Conservation (phyloP, 352 stramenopile genomes). For the Globisporangium solare region DNA sequence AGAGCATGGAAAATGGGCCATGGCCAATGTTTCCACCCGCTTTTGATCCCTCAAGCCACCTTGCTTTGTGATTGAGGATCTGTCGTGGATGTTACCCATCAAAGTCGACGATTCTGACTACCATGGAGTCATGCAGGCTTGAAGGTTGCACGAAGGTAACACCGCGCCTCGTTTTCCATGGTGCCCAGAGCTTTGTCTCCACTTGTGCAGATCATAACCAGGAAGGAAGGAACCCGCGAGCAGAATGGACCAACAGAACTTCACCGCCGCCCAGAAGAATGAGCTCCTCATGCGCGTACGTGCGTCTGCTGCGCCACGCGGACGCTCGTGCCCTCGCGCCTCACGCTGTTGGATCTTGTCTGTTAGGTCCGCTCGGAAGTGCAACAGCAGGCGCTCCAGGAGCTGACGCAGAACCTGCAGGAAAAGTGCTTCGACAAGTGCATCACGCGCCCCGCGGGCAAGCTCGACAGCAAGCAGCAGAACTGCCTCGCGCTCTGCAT, state of each 20-base stretch:
- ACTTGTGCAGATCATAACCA: slow-evolving; percentile 9
- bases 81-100: background rate
- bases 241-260: slow-evolving; percentile 69
- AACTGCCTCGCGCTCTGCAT: slow-evolving; percentile 87
- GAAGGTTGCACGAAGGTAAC: slow-evolving; percentile 20
- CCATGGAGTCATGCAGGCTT: background rate
- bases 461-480: slow-evolving; percentile 89
- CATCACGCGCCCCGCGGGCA: slow-evolving; percentile 71
- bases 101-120: slow-evolving; percentile 4
- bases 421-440: slow-evolving; percentile 91
- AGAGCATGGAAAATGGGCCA: too few relatives aligned
- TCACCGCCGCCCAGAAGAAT: slow-evolving; percentile 81
- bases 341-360: background rate
- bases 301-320: background rate
- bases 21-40: too few relatives aligned
- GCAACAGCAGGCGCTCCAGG: slow-evolving; percentile 77
- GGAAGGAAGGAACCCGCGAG: slow-evolving; percentile 10
- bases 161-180: background rate
- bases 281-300: slow-evolving; percentile 78
- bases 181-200: background rate
- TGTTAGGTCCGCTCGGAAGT: slow-evolving; percentile 76
- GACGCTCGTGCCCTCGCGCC: background rate
- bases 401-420: slow-evolving; percentile 83
- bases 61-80: too few relatives aligned
- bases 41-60: too few relatives aligned